These are phyloP conservation scores for Phyllosticta citrichinensis DNA, from an alignment of 2,329 filamentous ascomycete species.

Conservation along the genomic window DNA sequence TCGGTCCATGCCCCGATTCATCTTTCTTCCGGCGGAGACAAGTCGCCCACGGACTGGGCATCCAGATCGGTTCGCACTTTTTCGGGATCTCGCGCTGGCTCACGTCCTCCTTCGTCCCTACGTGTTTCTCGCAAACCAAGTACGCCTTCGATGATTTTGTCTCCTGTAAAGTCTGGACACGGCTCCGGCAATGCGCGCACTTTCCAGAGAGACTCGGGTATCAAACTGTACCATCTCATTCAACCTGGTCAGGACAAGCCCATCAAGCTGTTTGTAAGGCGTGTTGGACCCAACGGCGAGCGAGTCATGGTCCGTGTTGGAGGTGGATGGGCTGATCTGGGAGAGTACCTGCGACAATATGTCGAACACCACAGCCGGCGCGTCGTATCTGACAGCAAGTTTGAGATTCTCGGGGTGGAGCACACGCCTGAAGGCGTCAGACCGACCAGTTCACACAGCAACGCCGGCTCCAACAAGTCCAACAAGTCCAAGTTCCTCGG, in stretches of 20 bases:
- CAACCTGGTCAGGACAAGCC: slow-evolving; percentile 74
- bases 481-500: neutral
- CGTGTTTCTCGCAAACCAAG: neutral
- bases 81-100: slow-evolving; percentile 2
- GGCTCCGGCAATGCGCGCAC: neutral
- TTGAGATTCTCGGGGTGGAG: slow-evolving; percentile 45
- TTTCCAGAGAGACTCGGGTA: slow-evolving; percentile 45
- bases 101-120: slow-evolving; percentile 7
- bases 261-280: slow-evolving; percentile 88
- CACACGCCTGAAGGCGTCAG: slow-evolving; percentile 2
- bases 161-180: slow-evolving; percentile 25
- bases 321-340: slow-evolving; percentile 95
- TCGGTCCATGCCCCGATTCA: slow-evolving; percentile 72
- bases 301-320: slow-evolving; percentile 97
- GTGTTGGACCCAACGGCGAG: slow-evolving; percentile 81
- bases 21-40: slow-evolving; percentile 44
- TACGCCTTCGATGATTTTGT: slow-evolving; percentile 19
- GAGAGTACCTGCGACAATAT: slow-evolving; percentile 89
- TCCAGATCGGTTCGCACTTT: neutral
- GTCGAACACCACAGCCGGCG: slow-evolving; percentile 82
- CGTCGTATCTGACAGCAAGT: slow-evolving; percentile 43
- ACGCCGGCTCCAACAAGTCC: neutral
- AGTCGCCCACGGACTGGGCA: neutral
- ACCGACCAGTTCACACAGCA: slow-evolving; percentile 7
- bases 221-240: slow-evolving; percentile 86